Evolutionary conservation across 1,284 basidiomycete genomes (phyloP).

Genomic region (Moesziomyces sp.): DNA sequence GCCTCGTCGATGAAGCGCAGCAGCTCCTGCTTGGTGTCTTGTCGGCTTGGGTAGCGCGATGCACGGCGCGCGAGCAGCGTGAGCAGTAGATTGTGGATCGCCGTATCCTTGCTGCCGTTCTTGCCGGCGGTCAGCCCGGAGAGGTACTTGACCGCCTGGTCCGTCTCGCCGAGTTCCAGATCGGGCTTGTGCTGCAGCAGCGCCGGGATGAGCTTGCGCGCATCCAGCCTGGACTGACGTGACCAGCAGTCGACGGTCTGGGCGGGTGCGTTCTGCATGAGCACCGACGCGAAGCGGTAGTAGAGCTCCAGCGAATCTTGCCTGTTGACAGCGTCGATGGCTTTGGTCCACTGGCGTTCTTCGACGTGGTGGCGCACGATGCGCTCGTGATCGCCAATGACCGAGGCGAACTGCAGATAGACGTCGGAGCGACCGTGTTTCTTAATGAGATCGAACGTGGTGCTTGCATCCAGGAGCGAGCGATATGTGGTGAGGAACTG

Average conservation of each 20-base stretch:
- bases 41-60: slow-evolving; percentile 12
- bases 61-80: slow-evolving; percentile 78
- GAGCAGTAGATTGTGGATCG: slow-evolving; percentile 92
- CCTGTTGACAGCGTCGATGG: slow-evolving; percentile 82
- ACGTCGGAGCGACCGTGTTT: slow-evolving; percentile 92
- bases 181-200: slow-evolving; percentile 79
- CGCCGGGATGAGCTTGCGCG: slow-evolving; percentile 87
- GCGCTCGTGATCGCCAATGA: slow-evolving; percentile 82
- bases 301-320: slow-evolving; percentile 85
- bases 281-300: slow-evolving; percentile 88
- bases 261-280: slow-evolving; percentile 86
- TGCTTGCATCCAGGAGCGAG: slow-evolving; percentile 83
- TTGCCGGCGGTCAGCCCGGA: slow-evolving; percentile 80
- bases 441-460: slow-evolving; percentile 90
- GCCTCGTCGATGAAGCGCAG: slow-evolving; percentile 86
- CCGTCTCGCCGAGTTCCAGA: slow-evolving; percentile 67
- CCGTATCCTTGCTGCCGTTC: slow-evolving; percentile 81
- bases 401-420: slow-evolving; percentile 87
- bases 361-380: slow-evolving; percentile 93
- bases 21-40: slow-evolving; percentile 78
- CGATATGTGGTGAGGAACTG: slow-evolving; percentile 83
- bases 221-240: slow-evolving; percentile 81
- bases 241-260: slow-evolving; percentile 93
- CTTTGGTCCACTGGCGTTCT: slow-evolving; percentile 90
- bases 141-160: slow-evolving; percentile 89